phyloP scores from a whole-genome alignment of 2,329 filamentous ascomycete genomes.

The Trichoderma asperellum region DNA sequence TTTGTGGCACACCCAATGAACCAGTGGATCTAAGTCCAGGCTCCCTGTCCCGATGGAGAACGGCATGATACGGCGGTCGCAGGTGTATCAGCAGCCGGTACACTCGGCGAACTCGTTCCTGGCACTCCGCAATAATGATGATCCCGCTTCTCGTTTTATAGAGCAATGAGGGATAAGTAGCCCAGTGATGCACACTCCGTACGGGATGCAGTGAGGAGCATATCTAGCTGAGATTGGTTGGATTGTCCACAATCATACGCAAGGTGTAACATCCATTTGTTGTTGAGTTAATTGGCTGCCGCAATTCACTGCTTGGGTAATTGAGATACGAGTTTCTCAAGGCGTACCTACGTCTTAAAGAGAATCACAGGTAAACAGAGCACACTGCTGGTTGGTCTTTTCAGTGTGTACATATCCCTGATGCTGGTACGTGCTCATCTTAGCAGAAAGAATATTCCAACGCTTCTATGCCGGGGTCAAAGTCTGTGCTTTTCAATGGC shows the following conservation, averaged over 20 bases:
- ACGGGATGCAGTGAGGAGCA: not conserved
- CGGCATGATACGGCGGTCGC: slow-evolving; percentile 16
- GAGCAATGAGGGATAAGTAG: slow-evolving; percentile 1
- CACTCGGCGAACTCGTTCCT: slow-evolving; percentile 21
- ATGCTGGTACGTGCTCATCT: not conserved
- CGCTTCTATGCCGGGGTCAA: slow-evolving; percentile 24
- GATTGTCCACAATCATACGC: not conserved
- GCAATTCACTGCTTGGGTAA: not conserved
- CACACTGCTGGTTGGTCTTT: not conserved
- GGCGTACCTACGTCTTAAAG: not conserved
- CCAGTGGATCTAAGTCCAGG: slow-evolving; percentile 4
- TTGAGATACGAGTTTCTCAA: not conserved
- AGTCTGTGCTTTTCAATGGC: slow-evolving; percentile 27
- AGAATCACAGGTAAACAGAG: not conserved
- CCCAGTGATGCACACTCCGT: not conserved
- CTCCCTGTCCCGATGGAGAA: not conserved
- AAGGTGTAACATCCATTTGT: not conserved
- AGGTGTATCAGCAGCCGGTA: slow-evolving; percentile 12
- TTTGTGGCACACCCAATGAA: not conserved
- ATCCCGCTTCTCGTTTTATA: not conserved
- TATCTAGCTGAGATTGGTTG: slow-evolving; percentile 10
- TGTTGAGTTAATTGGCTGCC: not conserved
- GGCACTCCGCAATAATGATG: not conserved
- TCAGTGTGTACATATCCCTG: not conserved
- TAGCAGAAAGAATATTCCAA: slow-evolving; percentile 27